Base-by-base conservation (phyloP, 306 rosid genomes). In the Luffa aegyptiaca region DNA sequence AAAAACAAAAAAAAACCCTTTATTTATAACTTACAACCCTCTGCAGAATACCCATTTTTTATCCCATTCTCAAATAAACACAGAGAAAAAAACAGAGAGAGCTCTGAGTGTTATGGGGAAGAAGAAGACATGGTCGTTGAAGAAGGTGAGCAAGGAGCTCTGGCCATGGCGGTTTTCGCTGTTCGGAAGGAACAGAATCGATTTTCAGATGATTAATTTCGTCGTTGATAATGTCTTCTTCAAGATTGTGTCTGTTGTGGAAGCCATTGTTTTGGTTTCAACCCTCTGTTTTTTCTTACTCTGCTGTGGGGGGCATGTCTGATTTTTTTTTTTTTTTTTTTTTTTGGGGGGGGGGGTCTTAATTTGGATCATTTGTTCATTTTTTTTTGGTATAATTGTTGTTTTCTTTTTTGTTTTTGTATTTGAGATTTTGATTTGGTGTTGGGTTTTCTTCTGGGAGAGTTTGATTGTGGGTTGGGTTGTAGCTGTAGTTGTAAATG, bases 221-320 rank as follows among this genome's bases (percentile, higher is more conserved):
- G 33, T 90, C 42, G 55, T 85, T 57, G 94, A 90, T 77, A 84
- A 83, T 8, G 82, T 90, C 59, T 84, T 85, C 48, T 90, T 82
- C 81, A 90, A 76, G 82, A 70, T 90, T 9, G 77, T 88, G n/a
- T 87, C 88, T 0, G 89, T 71, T 0, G 89, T 88, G 16, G 94
- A 90, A 58, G 87, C 31, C 10, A 80, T 90, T 1, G 89, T 90
- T 17, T 89, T 90, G 52, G 88, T 88, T 49, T 90, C 92, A 3
- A 86, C 89, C 0, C 85, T 90, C 77, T 90, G 94, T 64, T 90
- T 90, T 84, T 90, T 90, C 88, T 88, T 82, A 56, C 86, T 90
- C 18, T 90, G 90, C 18, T 90, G 90, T 74, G 94, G 94, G 18
- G 86, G 92, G 64, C 79, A 90, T 61, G 78, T 88, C 66, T 90